A percentile compares a stretch with the other conserved stretches of the same genome.
These are phyloP conservation scores for Stephanodiscus minutulus DNA, from an alignment of 108 stramenopile genomes.

Conservation along the genomic window DNA sequence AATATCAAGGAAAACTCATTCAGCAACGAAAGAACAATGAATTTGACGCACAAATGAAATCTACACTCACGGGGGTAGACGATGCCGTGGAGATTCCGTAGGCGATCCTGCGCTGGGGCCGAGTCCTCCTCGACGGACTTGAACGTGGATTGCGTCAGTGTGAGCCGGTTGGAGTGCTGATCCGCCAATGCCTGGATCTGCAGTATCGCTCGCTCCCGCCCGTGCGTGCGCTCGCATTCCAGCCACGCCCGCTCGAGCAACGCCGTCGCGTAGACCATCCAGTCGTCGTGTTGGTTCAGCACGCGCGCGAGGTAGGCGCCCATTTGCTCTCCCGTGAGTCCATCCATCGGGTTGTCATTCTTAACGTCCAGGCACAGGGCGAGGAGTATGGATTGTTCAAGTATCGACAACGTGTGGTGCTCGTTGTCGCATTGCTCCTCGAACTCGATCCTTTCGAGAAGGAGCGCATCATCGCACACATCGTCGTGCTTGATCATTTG, in stretches of 20 bases:
- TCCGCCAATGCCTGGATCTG: constrained; percentile 98
- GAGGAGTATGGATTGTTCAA: constrained; percentile 90
- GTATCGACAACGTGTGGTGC: constrained; percentile 55
- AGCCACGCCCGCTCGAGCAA: constrained; percentile 94
- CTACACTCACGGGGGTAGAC: constrained; percentile 95
- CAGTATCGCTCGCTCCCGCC: constrained; percentile 84
- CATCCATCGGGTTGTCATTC: constrained; percentile 93
- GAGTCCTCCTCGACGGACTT: constrained; percentile 86
- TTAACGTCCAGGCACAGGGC: constrained; percentile 96
- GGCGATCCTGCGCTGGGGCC: constrained; percentile 87
- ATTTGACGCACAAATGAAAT: too few relatives aligned
- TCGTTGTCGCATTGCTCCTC: constrained; percentile 66
- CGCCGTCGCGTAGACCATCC: constrained; percentile 95
- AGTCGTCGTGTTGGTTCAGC: constrained; percentile 83
- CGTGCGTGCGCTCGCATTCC: constrained; percentile 86
- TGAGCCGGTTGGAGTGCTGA: constrained; percentile 90
- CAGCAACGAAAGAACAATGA: too few relatives aligned
- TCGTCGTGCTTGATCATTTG: constrained; percentile 63
- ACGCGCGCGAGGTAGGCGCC: constrained; percentile 89
- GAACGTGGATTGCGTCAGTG: constrained; percentile 83
- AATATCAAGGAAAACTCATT: too few relatives aligned
- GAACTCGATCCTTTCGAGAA: constrained; percentile 87
- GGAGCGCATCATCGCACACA: constrained; percentile 64
- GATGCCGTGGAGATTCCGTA: constrained; percentile 83
- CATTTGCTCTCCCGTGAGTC: constrained; percentile 97